Base-by-base conservation (phyloP, 495 filamentous ascomycete genomes). In the Penicillium desertorum region DNA sequence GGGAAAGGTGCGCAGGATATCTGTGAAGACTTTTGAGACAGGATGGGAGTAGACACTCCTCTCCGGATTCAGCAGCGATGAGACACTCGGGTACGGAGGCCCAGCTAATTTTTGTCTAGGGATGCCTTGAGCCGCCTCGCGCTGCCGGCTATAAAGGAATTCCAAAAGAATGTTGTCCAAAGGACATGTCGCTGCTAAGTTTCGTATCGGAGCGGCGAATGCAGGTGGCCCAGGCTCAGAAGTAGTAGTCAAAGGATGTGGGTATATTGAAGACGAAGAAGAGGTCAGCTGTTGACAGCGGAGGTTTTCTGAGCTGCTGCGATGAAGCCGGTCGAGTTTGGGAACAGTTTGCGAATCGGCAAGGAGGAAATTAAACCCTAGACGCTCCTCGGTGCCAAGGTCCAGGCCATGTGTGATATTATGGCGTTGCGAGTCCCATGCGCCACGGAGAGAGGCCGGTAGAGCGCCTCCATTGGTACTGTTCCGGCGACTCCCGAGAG, bases 11-110 rank as follows among this genome's bases (percentile, higher is more conserved):
- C 82, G 74, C 1, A 93, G 75, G 57, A 94, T 89, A 67, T 93
- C 90, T 23, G 87, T 91, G 63, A 93, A 88, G 9, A 94, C 83
- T 60, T 88, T 89, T 19, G 88, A 91, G 2, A 93, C 76, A 0
- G 88, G 87, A 63, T 93, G 89, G 3, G 86, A 84, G 60, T 80
- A 76, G 7, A 70, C 66, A 58, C 76, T 78, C 34, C 76, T 74
- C 47, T 86, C 76, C 0, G 88, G 87, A 64, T 90, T 86, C 17
- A 92, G 78, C 9, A 93, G 76, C 2, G 87, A 85, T 2, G 86
- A 86, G 50, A 93, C 83, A 55, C 84, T 88, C 7, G 90, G 90
- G 64, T 92, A 91, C 7, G 78, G 73, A 7, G 89, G 90, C 4
- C 89, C 90, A 19, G 87, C 74, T 16, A 92, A 76, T 48, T 86